Base-by-base conservation (phyloP, 768 basidiomycete species). In the Amanita pseudoporphyria region DNA sequence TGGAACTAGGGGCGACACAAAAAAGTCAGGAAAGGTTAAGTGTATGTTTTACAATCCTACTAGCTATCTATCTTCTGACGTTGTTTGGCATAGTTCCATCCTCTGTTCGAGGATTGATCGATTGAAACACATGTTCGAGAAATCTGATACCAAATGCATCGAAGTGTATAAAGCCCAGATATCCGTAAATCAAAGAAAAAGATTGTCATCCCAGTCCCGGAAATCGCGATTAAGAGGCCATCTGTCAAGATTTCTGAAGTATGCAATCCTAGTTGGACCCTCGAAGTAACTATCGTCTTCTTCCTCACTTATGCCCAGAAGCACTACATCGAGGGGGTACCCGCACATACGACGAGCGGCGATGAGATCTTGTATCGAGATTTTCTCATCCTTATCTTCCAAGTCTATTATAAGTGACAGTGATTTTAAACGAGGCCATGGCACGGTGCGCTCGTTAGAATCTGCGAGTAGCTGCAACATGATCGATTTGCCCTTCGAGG, bases 31-130 rank as follows among this genome's bases (percentile, higher is more conserved):
- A 71, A 56, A 51, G 53, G 49, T 42, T 16, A 45, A 12, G 31
- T 47, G 31, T 33, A 43, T 24, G 30, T 12, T 35, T 16, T 18
- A 37, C 21, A 6, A 44, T n/a, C 3, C 42, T 10, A 26, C 26
- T 21, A 13, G 45, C 52, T 28, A 52, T 24, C 18, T 40, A 33
- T 42, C 33, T n/a, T 38, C 49, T 52, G 33, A 42, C 26, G 50
- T 47, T 45, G 5, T 51, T 74, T 71, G 53, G 60, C 9, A 13
- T 18, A 50, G 21, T 78, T 78, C 58, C 70, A 68, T 57, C 74
- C 77, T 13, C 58, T 78, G 14, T 78, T 78, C 53, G 71, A 76
- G 49, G 76, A 78, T 60, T 78, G 58, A 43, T 31, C 10, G n/a
- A 33, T 38, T 21, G 19, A 5, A 32, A 7, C 31, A 7, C 31